These are phyloP conservation scores for Deuterostichococcus epilithicus DNA, from an alignment of 139 green algal genomes.

Conservation along the genomic window DNA sequence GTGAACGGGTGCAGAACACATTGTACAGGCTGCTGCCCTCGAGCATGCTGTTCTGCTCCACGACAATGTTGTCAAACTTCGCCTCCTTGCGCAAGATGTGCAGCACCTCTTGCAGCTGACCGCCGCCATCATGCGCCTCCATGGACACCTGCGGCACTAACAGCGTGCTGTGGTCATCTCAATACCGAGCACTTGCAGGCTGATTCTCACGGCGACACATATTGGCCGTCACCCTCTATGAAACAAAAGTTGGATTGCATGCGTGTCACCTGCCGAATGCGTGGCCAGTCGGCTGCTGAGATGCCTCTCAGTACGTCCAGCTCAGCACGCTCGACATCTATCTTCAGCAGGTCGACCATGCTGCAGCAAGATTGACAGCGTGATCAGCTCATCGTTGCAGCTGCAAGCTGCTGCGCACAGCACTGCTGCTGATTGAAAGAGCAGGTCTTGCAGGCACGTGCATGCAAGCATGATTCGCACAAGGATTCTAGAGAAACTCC, in stretches of 20 bases:
- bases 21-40: constrained; percentile 16
- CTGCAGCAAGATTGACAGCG: neutral
- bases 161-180: too few relatives aligned
- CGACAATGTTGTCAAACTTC: constrained; percentile 9
- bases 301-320: constrained; percentile 44
- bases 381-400: too few relatives aligned
- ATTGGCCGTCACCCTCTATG: too few relatives aligned
- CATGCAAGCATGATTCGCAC: too few relatives aligned
- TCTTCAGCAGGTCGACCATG: constrained; percentile 44
- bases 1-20: neutral
- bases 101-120: constrained; percentile 9
- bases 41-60: constrained; percentile 17
- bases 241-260: too few relatives aligned
- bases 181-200: too few relatives aligned
- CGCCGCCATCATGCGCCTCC: constrained; percentile 30
- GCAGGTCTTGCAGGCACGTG: too few relatives aligned
- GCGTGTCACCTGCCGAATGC: constrained; percentile 38
- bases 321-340: constrained; percentile 57
- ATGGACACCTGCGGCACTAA: constrained; percentile 1
- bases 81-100: constrained; percentile 8
- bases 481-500: too few relatives aligned
- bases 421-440: too few relatives aligned
- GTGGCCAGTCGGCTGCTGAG: constrained; percentile 25
- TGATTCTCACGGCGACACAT: too few relatives aligned
- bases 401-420: too few relatives aligned